A percentile compares a stretch with the other conserved stretches of the same genome.
Conservation (phyloP, 192 early-diverging fungal species). For the Entrophospora sp. region DNA sequence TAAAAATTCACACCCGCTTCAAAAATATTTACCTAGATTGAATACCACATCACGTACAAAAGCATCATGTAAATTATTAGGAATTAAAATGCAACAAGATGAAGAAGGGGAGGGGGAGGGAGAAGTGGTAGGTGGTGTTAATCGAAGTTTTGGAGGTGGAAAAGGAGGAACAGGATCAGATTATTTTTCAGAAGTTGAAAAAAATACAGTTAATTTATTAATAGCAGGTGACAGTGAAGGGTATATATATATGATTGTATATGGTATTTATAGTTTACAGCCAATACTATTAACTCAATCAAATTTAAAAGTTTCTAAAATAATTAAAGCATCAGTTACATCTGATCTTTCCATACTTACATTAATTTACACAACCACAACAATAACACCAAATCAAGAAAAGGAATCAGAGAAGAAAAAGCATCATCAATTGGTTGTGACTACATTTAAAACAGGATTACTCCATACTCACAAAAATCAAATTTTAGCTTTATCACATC, state of each 20-base stretch:
- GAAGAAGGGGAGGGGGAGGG: too few relatives aligned
- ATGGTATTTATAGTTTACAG: constrained; percentile 21
- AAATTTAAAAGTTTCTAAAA: neutral
- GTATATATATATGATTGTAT: constrained; percentile 25
- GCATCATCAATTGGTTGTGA: neutral
- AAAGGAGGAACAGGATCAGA: too few relatives aligned
- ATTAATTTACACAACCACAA: neutral
- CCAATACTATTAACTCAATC: constrained; percentile 15
- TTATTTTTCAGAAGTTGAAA: too few relatives aligned
- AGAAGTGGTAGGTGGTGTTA: too few relatives aligned
- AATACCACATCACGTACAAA: constrained; percentile 8
- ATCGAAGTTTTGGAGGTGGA: too few relatives aligned
- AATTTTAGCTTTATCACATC: constrained; percentile 19
- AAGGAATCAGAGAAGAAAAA: neutral
- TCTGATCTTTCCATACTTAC: constrained; percentile 17
- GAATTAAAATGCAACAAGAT: too few relatives aligned
- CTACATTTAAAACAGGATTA: constrained; percentile 16
- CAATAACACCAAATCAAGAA: neutral
- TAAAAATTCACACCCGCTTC: neutral
- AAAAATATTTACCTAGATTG: constrained; percentile 14
- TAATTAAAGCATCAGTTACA: constrained; percentile 16
- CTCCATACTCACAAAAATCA: constrained; percentile 19
- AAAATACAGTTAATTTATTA: constrained; percentile 16
- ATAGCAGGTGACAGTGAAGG: constrained; percentile 19
- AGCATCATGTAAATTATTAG: too few relatives aligned